These are phyloP conservation scores for Didymella sp. DNA, from an alignment of 2,329 filamentous ascomycete genomes.

Conservation along the genomic window DNA sequence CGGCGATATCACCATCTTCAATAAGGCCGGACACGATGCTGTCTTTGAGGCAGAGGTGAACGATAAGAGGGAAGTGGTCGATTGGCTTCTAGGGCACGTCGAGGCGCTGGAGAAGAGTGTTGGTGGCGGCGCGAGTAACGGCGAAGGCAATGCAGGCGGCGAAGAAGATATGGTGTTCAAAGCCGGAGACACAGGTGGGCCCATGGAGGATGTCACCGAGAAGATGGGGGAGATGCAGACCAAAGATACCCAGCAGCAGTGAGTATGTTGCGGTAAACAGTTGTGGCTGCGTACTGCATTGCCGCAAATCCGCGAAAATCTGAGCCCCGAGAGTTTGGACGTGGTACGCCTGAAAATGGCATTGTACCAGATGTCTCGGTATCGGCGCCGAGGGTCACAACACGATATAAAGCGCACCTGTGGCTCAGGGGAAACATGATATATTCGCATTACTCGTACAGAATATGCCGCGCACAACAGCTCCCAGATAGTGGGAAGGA, in stretches of 20 bases:
- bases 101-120: constrained; percentile 51
- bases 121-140: constrained; percentile 44
- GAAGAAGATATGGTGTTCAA: constrained; percentile 24
- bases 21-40: constrained; percentile 78
- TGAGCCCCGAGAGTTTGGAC: background rate
- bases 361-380: background rate
- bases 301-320: background rate
- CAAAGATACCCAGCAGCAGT: constrained; percentile 20
- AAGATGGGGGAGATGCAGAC: constrained; percentile 44
- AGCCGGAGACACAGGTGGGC: constrained; percentile 21
- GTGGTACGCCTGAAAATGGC: background rate
- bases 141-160: constrained; percentile 28
- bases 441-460: constrained; percentile 10
- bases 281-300: background rate
- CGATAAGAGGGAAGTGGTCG: constrained; percentile 58
- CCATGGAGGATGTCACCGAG: constrained; percentile 41
- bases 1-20: constrained; percentile 78
- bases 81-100: constrained; percentile 56
- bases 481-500: background rate
- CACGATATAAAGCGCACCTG: background rate
- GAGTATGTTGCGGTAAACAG: background rate
- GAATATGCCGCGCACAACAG: background rate
- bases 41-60: constrained; percentile 60
- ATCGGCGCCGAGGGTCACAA: background rate
- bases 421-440: constrained; percentile 10